Percentiles rank a stretch among this genome's conserved stretches.
These are phyloP conservation scores for Geosmithia putterillii DNA, from an alignment of 2,329 filamentous ascomycete genomes.

Conservation along the genomic window DNA sequence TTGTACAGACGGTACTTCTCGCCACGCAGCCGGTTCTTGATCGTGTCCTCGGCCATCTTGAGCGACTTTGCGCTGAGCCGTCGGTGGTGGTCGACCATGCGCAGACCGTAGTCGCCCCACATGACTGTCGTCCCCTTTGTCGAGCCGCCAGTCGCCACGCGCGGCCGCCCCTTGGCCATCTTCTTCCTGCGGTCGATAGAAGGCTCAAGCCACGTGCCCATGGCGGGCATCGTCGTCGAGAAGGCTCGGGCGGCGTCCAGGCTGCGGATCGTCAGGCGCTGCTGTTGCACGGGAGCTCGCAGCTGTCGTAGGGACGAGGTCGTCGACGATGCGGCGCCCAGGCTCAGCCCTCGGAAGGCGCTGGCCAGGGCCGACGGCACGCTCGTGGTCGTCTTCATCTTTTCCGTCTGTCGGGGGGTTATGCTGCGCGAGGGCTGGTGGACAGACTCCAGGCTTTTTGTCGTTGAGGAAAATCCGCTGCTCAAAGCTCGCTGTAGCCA, in stretches of 20 bases:
- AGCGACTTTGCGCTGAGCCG: constrained; percentile 78
- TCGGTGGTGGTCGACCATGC: constrained; percentile 87
- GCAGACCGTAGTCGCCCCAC: constrained; percentile 91
- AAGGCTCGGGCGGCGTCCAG: constrained; percentile 46
- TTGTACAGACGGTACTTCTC: constrained; percentile 90
- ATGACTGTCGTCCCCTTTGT: constrained; percentile 87
- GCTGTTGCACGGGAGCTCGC: constrained; percentile 16
- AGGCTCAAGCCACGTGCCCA: constrained; percentile 73
- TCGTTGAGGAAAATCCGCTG: too few relatives aligned
- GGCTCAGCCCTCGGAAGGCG: constrained; percentile 37
- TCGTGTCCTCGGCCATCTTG: constrained; percentile 86
- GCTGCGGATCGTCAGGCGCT: constrained; percentile 8
- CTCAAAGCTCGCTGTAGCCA: too few relatives aligned
- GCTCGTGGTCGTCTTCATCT: constrained; percentile 26
- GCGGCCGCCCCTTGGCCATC: constrained; percentile 83
- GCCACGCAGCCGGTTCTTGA: constrained; percentile 76
- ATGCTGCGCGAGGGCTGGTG: constrained; percentile 2
- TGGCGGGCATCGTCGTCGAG: constrained; percentile 49
- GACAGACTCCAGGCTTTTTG: constrained; percentile 19
- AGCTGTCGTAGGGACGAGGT: constrained; percentile 21
- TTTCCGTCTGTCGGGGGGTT: constrained; percentile 6
- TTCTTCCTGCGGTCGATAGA: constrained; percentile 64
- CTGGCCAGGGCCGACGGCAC: constrained; percentile 32
- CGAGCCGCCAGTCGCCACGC: constrained; percentile 83
- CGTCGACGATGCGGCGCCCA: constrained; percentile 22